Percentiles rank a stretch among this genome's conserved stretches.
Conservation (phyloP, 192 early-diverging fungal species). For the Pilaira anomala region DNA sequence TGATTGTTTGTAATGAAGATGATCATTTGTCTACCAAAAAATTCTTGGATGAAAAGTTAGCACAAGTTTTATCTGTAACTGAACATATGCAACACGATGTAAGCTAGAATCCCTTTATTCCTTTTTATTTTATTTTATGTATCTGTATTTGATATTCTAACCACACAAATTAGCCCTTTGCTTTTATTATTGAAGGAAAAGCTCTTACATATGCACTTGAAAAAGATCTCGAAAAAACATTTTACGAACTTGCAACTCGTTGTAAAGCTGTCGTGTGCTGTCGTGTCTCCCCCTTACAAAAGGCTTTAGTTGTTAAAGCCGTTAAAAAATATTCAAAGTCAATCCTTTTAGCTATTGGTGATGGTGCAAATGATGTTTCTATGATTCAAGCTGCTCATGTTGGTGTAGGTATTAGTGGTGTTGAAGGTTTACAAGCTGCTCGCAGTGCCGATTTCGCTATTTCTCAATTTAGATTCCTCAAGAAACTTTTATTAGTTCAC, state of each 20-base stretch:
- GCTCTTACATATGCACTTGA: conserved; percentile 88
- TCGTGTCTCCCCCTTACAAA: conserved; percentile 95
- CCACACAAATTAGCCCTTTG: conserved; percentile 46
- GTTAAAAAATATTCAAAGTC: conserved; percentile 85
- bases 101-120: background rate
- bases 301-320: conserved; percentile 91
- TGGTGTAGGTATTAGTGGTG: conserved; percentile 90
- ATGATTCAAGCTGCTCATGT: conserved; percentile 99
- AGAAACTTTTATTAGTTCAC: conserved; percentile 90
- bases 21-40: conserved; percentile 82
- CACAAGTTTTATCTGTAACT: too few species aligned
- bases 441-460: conserved; percentile 94
- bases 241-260: conserved; percentile 84
- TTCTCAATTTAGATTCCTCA: conserved; percentile 90
- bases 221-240: conserved; percentile 64
- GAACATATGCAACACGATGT: conserved; percentile 24
- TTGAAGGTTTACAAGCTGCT: conserved; percentile 93
- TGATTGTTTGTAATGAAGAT: conserved; percentile 84
- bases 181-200: conserved; percentile 90
- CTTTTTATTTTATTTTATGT: background rate
- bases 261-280: conserved; percentile 98
- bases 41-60: conserved; percentile 75
- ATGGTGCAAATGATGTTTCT: conserved; percentile 95
- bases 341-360: conserved; percentile 90
- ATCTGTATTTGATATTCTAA: too few species aligned